These are phyloP conservation scores for Globisporangium splendens DNA, from an alignment of 352 stramenopile species.

Conservation along the genomic window DNA sequence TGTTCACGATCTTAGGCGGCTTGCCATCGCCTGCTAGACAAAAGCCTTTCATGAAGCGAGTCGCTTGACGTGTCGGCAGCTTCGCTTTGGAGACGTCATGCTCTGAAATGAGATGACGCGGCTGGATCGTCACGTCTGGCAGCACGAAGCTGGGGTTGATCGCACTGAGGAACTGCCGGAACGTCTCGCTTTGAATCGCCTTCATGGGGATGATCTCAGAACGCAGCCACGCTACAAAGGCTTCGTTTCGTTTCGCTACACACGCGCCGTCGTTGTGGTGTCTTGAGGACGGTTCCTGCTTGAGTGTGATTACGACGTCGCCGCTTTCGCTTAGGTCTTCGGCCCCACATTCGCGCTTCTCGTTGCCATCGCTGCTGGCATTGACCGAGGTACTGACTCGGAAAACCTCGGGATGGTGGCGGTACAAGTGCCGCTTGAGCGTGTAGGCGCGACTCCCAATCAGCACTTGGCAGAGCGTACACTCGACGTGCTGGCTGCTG, in stretches of 20 bases:
- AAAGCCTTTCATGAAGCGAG: constrained; percentile 41
- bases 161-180: constrained; percentile 30
- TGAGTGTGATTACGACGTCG: constrained; percentile 15
- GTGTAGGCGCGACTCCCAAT: constrained; percentile 45
- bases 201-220: constrained; percentile 47
- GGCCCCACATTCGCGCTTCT: too few relatives aligned
- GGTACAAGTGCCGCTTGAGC: constrained; percentile 45
- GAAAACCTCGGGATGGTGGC: constrained; percentile 45
- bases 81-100: too few relatives aligned
- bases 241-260: constrained; percentile 19
- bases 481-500: constrained; percentile 32
- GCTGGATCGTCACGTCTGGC: constrained; percentile 33
- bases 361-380: too few relatives aligned
- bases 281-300: neutral
- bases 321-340: too few relatives aligned
- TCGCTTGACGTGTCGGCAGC: neutral
- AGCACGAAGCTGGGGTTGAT: constrained; percentile 40
- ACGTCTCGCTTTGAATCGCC: constrained; percentile 30
- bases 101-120: constrained; percentile 13
- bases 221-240: constrained; percentile 39
- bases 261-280: neutral
- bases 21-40: constrained; percentile 39
- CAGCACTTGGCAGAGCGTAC: constrained; percentile 41
- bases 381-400: constrained; percentile 5
- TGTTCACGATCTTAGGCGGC: constrained; percentile 23